phyloP scores from a whole-genome alignment of 306 rosid genomes.

The Sicyos baderoa region DNA sequence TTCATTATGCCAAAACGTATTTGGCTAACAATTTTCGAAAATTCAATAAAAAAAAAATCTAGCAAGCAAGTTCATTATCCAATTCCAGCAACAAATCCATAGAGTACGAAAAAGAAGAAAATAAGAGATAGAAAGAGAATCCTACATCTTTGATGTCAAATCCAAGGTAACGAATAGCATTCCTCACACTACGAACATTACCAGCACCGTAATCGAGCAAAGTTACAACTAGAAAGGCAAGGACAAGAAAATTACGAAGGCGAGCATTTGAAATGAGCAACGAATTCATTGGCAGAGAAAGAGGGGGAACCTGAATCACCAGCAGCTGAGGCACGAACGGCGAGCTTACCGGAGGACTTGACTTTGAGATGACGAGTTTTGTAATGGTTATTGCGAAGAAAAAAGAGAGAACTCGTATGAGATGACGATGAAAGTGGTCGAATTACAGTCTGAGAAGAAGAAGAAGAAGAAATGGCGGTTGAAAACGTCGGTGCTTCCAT shows the following conservation, averaged over 20 bases:
- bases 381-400: conserved; percentile 28
- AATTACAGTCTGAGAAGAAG: conserved; percentile 2
- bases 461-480: conserved; percentile 20
- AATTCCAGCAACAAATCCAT: not conserved
- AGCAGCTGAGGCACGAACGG: conserved; percentile 63
- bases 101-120: not conserved
- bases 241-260: not conserved
- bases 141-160: conserved; percentile 78
- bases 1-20: not conserved
- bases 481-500: conserved; percentile 72
- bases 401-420: conserved; percentile 41
- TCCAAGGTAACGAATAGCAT: conserved; percentile 75
- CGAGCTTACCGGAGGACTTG: conserved; percentile 34
- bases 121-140: not conserved
- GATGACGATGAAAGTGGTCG: conserved; percentile 28
- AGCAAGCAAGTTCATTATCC: not conserved
- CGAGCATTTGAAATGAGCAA: not conserved
- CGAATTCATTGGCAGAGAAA: not conserved
- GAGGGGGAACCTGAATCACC: conserved; percentile 48
- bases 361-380: conserved; percentile 20
- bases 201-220: conserved; percentile 93
- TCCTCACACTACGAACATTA: conserved; percentile 81
- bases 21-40: not conserved
- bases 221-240: conserved; percentile 53
- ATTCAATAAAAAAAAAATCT: not conserved